Conservation (phyloP, 192 early-diverging fungal genomes). For the Backusella tuberculispora region DNA sequence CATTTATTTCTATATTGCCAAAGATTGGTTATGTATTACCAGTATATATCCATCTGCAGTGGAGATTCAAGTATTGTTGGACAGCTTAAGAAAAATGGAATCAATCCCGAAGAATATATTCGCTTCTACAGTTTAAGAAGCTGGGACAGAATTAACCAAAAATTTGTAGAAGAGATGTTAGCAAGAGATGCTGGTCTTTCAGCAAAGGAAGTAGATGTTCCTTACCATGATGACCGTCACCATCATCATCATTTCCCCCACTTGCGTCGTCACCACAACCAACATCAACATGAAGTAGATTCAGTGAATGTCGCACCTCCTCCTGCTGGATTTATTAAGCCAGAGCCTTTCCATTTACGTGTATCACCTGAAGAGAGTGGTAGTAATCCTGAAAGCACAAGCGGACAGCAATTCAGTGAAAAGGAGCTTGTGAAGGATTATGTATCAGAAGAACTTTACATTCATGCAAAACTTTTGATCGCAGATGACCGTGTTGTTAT, state of each 20-base stretch:
- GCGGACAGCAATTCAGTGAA: slow-evolving; percentile 11
- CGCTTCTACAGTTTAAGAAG: slow-evolving; percentile 78
- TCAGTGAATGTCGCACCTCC: background rate
- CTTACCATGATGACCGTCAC: slow-evolving; percentile 7
- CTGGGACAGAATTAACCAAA: slow-evolving; percentile 67
- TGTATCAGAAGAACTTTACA: slow-evolving; percentile 84
- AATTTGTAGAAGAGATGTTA: slow-evolving; percentile 26
- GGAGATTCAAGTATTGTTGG: slow-evolving; percentile 71
- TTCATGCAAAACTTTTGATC: slow-evolving; percentile 89
- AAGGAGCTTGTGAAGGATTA: slow-evolving; percentile 39
- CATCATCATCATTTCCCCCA: background rate
- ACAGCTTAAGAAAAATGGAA: slow-evolving; percentile 55
- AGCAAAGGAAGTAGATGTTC: slow-evolving; percentile 24
- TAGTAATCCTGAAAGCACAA: background rate
- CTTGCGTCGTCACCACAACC: background rate
- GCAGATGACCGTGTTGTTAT: slow-evolving; percentile 85
- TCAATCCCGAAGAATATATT: slow-evolving; percentile 66
- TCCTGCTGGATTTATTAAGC: slow-evolving; percentile 5
- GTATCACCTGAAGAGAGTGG: background rate
- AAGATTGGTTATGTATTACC: slow-evolving; percentile 77
- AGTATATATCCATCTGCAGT: slow-evolving; percentile 78
- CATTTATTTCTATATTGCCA: background rate
- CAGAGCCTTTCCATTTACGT: background rate
- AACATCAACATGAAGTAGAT: background rate
- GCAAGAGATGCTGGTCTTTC: slow-evolving; percentile 32